A percentile compares a stretch with the other conserved stretches of the same genome.
These are phyloP conservation scores for Eutrema yunnanense DNA, from an alignment of 345 rosid genomes.

Conservation along the genomic window DNA sequence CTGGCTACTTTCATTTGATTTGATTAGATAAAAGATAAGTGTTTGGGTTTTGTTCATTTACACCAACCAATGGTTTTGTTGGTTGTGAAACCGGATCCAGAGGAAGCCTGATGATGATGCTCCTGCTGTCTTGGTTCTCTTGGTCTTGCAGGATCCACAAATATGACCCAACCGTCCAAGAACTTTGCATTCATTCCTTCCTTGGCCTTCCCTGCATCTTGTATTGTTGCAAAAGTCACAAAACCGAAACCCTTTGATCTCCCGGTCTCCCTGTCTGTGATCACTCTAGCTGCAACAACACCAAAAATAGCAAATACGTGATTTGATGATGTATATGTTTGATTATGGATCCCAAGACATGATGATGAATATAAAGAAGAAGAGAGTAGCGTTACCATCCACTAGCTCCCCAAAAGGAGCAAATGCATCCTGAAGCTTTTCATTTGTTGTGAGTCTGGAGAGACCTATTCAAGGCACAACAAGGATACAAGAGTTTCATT, in stretches of 20 bases:
- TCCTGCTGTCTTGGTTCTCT: constrained; percentile 45
- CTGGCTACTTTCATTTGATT: not conserved
- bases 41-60: constrained; percentile 37
- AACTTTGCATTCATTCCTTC: constrained; percentile 83
- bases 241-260: constrained; percentile 87
- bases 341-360: not conserved
- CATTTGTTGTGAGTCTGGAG: constrained; percentile 65
- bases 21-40: not conserved
- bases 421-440: constrained; percentile 73
- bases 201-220: constrained; percentile 88
- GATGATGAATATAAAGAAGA: not conserved
- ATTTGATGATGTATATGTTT: not conserved
- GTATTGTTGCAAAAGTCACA: constrained; percentile 55
- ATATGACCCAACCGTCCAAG: constrained; percentile 94
- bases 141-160: constrained; percentile 87
- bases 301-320: not conserved
- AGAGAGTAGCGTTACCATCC: constrained; percentile 41
- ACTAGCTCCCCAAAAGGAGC: constrained; percentile 64
- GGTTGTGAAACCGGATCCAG: constrained; percentile 57
- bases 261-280: constrained; percentile 53
- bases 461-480: constrained; percentile 45
- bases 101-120: constrained; percentile 18
- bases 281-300: constrained; percentile 56
- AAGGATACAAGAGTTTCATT: not conserved
- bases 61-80: constrained; percentile 83